phyloP scores from a whole-genome alignment of 495 filamentous ascomycete species.

The Daldinia childiae region DNA sequence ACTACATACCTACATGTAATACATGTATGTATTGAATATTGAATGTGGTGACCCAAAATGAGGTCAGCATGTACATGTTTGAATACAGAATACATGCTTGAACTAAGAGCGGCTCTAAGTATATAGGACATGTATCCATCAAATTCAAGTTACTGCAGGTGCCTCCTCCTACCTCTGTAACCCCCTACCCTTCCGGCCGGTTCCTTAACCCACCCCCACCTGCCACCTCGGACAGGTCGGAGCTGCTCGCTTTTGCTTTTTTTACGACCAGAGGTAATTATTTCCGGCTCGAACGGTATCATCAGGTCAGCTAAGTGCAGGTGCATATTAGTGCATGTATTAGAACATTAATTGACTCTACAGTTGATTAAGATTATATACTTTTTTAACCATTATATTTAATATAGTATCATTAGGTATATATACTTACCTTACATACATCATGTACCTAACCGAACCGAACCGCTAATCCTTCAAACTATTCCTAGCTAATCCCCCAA shows the following conservation, averaged over 20 bases:
- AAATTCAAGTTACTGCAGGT: no score
- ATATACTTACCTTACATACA: conserved; percentile 2
- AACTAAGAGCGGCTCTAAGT: neutral
- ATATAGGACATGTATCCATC: no score
- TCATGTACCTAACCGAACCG: neutral
- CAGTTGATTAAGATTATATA: neutral
- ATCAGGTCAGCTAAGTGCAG: neutral
- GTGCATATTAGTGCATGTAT: no score
- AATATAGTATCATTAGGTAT: conserved; percentile 12
- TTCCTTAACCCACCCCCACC: conserved; percentile 6
- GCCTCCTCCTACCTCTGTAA: no score
- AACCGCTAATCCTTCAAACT: neutral
- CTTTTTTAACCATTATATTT: neutral
- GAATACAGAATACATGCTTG: no score
- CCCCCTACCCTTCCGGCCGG: conserved; percentile 19
- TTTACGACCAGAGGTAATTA: conserved; percentile 11
- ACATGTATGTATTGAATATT: no score
- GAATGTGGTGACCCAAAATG: no score
- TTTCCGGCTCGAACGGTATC: conserved; percentile 23
- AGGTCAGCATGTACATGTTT: no score
- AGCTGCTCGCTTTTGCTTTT: conserved; percentile 29
- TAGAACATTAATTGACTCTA: no score
- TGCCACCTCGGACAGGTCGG: conserved; percentile 29
- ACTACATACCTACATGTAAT: no score
- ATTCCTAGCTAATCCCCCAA: neutral